Base-by-base conservation (phyloP, 192 early-diverging fungal species). In the Phlyctochytrium planicorne region DNA sequence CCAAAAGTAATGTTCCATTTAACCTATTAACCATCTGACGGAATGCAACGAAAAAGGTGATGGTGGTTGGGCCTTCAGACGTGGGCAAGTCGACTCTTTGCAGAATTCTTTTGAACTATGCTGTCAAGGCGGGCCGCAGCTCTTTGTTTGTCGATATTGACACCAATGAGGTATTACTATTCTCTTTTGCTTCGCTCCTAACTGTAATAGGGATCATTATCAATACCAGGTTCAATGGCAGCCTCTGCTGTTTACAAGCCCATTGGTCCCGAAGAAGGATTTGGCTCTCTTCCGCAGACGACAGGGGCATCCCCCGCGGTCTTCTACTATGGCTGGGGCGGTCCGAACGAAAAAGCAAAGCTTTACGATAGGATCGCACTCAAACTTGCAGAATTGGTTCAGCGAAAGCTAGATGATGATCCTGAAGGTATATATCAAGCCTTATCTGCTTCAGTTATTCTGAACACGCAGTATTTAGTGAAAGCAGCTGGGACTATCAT, bases 11-110 rank as follows among this genome's bases (percentile, higher is more conserved):
- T 47, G 40, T 47, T 47, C 40, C 20, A 47, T 20, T 47, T 20
- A 14, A 47, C 40, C 40, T 20, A 6, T 47, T 20, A 47, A 6
- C 20, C 20, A 14, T 47, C n/a, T n/a, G n/a, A n/a, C n/a, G n/a
- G n/a, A n/a, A n/a, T n/a, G n/a, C n/a, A n/a, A n/a, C n/a, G n/a
- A 10, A 50, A 50, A 25, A 57, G 55, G 90, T 96, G 0, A 71
- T 99, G 76, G 81, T 99, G 16, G 86, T 97, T 0, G 97, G 97
- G 0, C 94, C 96, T 1, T 79, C 89, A 33, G 94, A 99, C 74
- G 85, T 92, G 17, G 97, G 97, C 24, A 99, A 99, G 74, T 93
- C 94, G 1, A 88, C 92, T 0, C 69, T 97, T 23, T 82, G 85
- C 30, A 94, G 93, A 59, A 89, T 93, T 14, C 79, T 99, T 16